These are phyloP conservation scores for Lepidopterella palustris DNA, from an alignment of 495 filamentous ascomycete species.

Conservation along the genomic window DNA sequence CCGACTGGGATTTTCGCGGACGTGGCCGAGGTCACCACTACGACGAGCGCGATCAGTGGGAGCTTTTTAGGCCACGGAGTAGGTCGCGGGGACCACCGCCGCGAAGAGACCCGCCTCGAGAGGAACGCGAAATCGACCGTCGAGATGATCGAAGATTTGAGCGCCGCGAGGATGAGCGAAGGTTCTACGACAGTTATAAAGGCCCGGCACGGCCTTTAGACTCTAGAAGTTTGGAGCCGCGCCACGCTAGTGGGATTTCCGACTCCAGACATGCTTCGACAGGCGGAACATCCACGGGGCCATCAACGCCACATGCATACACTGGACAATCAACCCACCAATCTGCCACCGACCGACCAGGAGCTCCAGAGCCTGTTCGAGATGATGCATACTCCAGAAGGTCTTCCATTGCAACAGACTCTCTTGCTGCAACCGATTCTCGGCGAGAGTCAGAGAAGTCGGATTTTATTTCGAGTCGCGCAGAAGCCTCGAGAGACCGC, in stretches of 20 bases:
- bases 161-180: constrained; percentile 53
- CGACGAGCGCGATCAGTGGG: constrained; percentile 52
- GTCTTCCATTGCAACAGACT: constrained; percentile 20
- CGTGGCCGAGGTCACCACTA: constrained; percentile 50
- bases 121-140: constrained; percentile 35
- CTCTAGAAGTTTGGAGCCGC: constrained; percentile 30
- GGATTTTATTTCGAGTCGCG: constrained; percentile 37
- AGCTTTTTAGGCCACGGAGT: constrained; percentile 23
- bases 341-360: constrained; percentile 11
- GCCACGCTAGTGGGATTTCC: constrained; percentile 6
- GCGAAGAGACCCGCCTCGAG: constrained; percentile 30
- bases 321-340: constrained; percentile 9
- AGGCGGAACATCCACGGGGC: constrained; percentile 19
- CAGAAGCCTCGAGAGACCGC: constrained; percentile 40
- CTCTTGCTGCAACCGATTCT: constrained; percentile 30
- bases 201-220: constrained; percentile 19
- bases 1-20: constrained; percentile 54
- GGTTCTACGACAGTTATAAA: constrained; percentile 18
- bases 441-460: constrained; percentile 42
- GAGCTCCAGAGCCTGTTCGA: constrained; percentile 2
- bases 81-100: constrained; percentile 26
- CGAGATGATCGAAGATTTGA: constrained; percentile 34
- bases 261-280: constrained; percentile 17
- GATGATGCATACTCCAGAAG: constrained; percentile 21
- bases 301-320: constrained; percentile 15